phyloP scores from a whole-genome alignment of 2,329 filamentous ascomycete species.

The Coniochaeta sp. region DNA sequence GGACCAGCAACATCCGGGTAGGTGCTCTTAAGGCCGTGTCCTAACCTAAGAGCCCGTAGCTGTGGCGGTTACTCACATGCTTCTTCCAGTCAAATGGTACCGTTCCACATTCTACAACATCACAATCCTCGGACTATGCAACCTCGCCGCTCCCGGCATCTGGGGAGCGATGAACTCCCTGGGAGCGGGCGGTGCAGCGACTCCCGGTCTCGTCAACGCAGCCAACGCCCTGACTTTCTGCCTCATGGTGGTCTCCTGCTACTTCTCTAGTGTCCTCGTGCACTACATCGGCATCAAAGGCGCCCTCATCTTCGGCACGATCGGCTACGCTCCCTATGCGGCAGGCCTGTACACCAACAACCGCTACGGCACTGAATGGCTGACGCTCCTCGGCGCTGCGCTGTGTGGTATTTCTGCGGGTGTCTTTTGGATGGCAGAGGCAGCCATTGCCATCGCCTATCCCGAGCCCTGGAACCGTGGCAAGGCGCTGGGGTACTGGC shows the following conservation, averaged over 20 bases:
- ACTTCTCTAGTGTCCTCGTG: conserved; percentile 56
- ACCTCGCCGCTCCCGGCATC: conserved; percentile 63
- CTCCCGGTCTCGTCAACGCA: conserved; percentile 60
- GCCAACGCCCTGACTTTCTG: conserved; percentile 67
- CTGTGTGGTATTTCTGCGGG: conserved; percentile 65
- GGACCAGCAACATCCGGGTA: conserved; percentile 9
- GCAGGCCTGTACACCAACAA: conserved; percentile 69
- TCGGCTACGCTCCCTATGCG: conserved; percentile 57
- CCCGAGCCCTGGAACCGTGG: conserved; percentile 64
- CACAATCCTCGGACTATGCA: conserved; percentile 63
- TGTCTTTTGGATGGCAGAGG: conserved; percentile 70
- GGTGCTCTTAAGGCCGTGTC: background rate
- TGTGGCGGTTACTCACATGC: too few relatives aligned
- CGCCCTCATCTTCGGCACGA: conserved; percentile 62
- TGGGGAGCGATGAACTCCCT: conserved; percentile 70
- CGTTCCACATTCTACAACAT: conserved; percentile 68
- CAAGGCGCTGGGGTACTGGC: conserved; percentile 61
- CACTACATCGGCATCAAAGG: conserved; percentile 64
- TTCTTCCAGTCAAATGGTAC: conserved; percentile 41
- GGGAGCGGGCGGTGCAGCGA: conserved; percentile 60
- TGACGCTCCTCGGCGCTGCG: conserved; percentile 60
- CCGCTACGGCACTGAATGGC: conserved; percentile 61
- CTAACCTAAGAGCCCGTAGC: background rate
- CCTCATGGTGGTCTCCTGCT: conserved; percentile 62
- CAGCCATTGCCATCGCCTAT: conserved; percentile 65